phyloP scores from a whole-genome alignment of 2,329 filamentous ascomycete species.

The Botryotinia calthae region DNA sequence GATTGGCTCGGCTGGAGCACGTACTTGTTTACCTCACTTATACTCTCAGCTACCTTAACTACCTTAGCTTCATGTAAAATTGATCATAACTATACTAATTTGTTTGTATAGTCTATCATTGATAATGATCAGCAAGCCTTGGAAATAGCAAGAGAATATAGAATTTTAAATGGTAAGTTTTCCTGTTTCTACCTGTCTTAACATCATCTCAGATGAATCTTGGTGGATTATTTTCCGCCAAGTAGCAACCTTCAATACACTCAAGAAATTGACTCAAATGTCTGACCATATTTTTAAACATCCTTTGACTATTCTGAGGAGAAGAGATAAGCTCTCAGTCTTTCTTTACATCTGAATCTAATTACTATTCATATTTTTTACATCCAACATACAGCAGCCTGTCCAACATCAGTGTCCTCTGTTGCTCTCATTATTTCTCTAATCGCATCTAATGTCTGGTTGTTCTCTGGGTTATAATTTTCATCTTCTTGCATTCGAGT shows the following conservation, averaged over 20 bases:
- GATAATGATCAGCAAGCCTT: neutral
- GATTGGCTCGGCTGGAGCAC: conserved; percentile 1
- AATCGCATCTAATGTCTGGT: neutral
- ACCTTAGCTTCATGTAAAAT: neutral
- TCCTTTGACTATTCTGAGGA: neutral
- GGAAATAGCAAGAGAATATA: too few species aligned
- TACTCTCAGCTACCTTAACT: neutral
- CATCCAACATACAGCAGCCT: neutral
- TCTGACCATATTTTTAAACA: neutral
- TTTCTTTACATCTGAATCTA: neutral
- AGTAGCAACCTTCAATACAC: neutral
- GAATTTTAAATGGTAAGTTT: neutral
- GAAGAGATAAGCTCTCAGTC: neutral
- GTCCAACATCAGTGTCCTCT: neutral
- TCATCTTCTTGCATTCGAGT: too few species aligned
- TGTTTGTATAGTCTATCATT: neutral
- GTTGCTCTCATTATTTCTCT: neutral
- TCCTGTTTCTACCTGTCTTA: neutral
- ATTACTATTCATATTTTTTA: neutral
- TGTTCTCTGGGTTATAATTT: neutral
- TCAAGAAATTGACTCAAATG: neutral
- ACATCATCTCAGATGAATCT: neutral
- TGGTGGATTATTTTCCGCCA: neutral
- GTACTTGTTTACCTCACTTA: neutral
- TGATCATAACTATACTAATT: neutral